Percentiles rank a stretch among this genome's conserved stretches.
These are phyloP conservation scores for Fusarium paranaense DNA, from an alignment of 2,329 filamentous ascomycete species.

Conservation along the genomic window DNA sequence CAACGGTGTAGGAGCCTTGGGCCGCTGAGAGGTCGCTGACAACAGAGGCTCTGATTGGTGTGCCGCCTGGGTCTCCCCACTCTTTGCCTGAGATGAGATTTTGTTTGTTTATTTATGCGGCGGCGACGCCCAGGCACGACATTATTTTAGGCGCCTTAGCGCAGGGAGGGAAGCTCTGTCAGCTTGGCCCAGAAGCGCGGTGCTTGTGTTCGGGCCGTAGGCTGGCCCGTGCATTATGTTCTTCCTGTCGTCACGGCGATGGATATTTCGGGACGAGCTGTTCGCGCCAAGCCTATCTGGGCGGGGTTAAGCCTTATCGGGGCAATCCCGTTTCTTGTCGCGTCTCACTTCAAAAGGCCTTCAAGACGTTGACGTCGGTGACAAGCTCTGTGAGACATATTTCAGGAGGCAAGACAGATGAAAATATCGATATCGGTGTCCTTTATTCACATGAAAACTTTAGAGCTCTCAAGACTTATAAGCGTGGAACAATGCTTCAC, in stretches of 20 bases:
- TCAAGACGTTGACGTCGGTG: conserved; percentile 20
- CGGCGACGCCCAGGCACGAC: conserved; percentile 34
- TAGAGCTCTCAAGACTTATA: not conserved
- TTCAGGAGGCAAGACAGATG: not conserved
- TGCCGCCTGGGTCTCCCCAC: conserved; percentile 19
- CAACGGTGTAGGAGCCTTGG: conserved; percentile 35
- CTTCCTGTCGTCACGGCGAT: conserved; percentile 50
- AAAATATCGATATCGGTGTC: not conserved
- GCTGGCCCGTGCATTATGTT: conserved; percentile 22
- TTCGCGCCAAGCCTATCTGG: conserved; percentile 10
- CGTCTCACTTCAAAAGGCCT: conserved; percentile 38
- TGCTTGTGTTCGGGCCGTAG: conserved; percentile 38
- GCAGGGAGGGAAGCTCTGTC: conserved; percentile 29
- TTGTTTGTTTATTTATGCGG: conserved; percentile 52
- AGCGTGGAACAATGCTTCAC: not conserved
- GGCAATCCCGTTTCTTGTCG: conserved; percentile 17
- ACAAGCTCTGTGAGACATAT: conserved; percentile 1
- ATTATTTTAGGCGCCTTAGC: conserved; percentile 42
- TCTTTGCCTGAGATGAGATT: conserved; percentile 41
- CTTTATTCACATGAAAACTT: not conserved
- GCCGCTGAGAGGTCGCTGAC: conserved; percentile 14
- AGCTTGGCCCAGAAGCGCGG: conserved; percentile 2
- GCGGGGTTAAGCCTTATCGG: conserved; percentile 7
- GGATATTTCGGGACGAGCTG: conserved; percentile 30
- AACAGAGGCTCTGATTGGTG: conserved; percentile 37